phyloP scores from a whole-genome alignment of 495 filamentous ascomycete genomes.

The Cladorrhinum samala region DNA sequence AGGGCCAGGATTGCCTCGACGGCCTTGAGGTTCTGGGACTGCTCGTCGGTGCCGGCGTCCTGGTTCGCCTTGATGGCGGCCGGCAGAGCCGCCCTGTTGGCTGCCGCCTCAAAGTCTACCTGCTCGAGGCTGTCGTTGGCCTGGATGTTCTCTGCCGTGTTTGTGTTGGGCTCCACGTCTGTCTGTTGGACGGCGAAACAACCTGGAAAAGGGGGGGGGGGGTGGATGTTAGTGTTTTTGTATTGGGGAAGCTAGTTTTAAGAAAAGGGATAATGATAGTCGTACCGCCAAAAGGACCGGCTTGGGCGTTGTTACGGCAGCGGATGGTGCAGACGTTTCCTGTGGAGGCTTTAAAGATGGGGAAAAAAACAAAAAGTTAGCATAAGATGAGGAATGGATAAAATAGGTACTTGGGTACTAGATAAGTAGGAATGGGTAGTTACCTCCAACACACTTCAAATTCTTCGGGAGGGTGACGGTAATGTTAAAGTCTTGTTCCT shows the following conservation, averaged over 20 bases:
- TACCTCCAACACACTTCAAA: conserved; percentile 1
- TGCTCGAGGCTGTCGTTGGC: conserved; percentile 27
- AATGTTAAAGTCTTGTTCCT: conserved; percentile 40
- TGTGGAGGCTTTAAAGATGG: conserved; percentile 36
- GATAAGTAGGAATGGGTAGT: background rate
- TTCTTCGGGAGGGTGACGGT: conserved; percentile 37
- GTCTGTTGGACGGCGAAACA: conserved; percentile 44
- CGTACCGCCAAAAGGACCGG: conserved; percentile 49
- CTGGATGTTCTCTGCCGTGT: conserved; percentile 29
- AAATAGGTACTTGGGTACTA: background rate
- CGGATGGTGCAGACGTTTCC: conserved; percentile 52
- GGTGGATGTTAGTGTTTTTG: too few species aligned
- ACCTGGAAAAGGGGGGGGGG: too few species aligned
- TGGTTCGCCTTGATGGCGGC: conserved; percentile 32
- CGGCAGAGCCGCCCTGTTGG: conserved; percentile 32
- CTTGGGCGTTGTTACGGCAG: conserved; percentile 49
- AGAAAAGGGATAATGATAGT: conserved; percentile 9
- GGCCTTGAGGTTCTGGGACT: conserved; percentile 26
- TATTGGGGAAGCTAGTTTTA: background rate
- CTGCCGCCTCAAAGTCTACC: conserved; percentile 22
- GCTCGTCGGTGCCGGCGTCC: conserved; percentile 26
- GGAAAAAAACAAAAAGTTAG: too few species aligned
- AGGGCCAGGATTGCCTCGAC: conserved; percentile 19
- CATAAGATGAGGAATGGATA: too few species aligned
- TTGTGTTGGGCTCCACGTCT: conserved; percentile 23